phyloP scores from a whole-genome alignment of 2,329 filamentous ascomycete genomes.

The Diaporthe ilicicola region DNA sequence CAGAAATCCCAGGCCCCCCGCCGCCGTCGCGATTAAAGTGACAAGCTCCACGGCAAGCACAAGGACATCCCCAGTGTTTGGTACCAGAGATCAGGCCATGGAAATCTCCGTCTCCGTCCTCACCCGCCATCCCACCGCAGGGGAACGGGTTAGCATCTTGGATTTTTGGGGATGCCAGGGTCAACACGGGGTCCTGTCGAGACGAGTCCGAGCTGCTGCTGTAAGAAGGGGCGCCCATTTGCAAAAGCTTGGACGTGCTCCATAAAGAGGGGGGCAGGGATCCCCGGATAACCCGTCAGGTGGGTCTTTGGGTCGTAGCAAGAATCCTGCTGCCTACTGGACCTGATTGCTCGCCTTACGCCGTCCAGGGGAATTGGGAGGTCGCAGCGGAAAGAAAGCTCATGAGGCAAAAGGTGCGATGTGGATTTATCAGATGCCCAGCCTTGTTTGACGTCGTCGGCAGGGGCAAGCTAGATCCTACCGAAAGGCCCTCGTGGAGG shows the following conservation, averaged over 20 bases:
- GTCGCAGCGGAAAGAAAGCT: background rate
- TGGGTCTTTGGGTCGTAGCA: background rate
- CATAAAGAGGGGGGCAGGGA: background rate
- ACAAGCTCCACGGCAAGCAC: slow-evolving; percentile 23
- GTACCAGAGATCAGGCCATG: slow-evolving; percentile 20
- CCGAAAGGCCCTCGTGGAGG: background rate
- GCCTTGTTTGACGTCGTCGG: slow-evolving; percentile 4
- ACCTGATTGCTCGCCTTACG: background rate
- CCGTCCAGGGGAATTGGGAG: background rate
- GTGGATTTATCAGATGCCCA: slow-evolving; percentile 23
- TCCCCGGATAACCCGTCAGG: slow-evolving; percentile 3
- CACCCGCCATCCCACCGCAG: slow-evolving; percentile 5
- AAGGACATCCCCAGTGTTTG: slow-evolving; percentile 4
- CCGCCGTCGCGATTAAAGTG: slow-evolving; percentile 30
- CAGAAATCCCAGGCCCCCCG: slow-evolving; percentile 7
- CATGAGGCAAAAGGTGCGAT: slow-evolving; percentile 6
- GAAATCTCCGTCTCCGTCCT: slow-evolving; percentile 20
- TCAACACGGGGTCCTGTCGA: slow-evolving; percentile 7
- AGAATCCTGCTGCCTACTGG: slow-evolving; percentile 12
- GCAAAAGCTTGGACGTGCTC: slow-evolving; percentile 10
- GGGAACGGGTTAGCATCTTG: background rate
- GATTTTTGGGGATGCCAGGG: background rate
- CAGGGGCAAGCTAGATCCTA: slow-evolving; percentile 4
- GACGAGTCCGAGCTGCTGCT: slow-evolving; percentile 13
- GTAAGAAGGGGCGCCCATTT: background rate